Evolutionary conservation across 495 filamentous ascomycete species (phyloP).

Genomic region (Hyphodiscus hymeniophilus): DNA sequence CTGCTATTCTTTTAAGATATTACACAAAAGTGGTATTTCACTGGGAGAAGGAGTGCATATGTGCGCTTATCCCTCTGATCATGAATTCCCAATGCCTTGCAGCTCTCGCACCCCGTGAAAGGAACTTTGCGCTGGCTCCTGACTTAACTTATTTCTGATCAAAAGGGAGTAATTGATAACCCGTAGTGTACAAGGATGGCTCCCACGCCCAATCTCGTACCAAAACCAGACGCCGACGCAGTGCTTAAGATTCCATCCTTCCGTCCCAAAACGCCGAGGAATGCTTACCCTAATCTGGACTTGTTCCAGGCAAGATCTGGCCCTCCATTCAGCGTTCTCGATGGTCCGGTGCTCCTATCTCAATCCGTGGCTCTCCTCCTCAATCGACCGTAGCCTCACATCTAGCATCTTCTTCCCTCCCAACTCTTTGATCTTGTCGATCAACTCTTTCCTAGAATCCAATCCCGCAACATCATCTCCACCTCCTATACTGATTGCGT

Average conservation of each 20-base stretch:
- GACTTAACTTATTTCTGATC: too few relatives aligned
- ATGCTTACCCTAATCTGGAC: too few relatives aligned
- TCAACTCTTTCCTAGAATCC: slow-evolving; percentile 58
- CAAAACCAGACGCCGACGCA: background rate
- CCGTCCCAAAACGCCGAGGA: background rate
- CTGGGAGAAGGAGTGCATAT: too few relatives aligned
- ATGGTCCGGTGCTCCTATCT: slow-evolving; percentile 3
- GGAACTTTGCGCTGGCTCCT: too few relatives aligned
- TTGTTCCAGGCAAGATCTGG: background rate
- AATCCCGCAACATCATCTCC: slow-evolving; percentile 76
- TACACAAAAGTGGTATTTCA: too few relatives aligned
- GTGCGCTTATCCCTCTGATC: too few relatives aligned
- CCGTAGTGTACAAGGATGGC: too few relatives aligned
- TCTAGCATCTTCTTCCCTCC: slow-evolving; percentile 60
- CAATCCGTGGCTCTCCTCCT: slow-evolving; percentile 9
- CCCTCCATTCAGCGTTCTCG: background rate
- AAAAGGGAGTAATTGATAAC: too few relatives aligned
- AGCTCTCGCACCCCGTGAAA: too few relatives aligned
- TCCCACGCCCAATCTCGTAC: too few relatives aligned
- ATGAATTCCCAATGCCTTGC: too few relatives aligned
- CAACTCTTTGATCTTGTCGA: slow-evolving; percentile 62
- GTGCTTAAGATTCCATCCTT: background rate
- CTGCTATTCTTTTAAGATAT: too few relatives aligned
- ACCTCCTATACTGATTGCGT: slow-evolving; percentile 83
- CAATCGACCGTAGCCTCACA: slow-evolving; percentile 4